A percentile compares a stretch with the other conserved stretches of the same genome.
Evolutionary conservation across 2,329 filamentous ascomycete genomes (phyloP).

Genomic region (Sporothrix phasma): DNA sequence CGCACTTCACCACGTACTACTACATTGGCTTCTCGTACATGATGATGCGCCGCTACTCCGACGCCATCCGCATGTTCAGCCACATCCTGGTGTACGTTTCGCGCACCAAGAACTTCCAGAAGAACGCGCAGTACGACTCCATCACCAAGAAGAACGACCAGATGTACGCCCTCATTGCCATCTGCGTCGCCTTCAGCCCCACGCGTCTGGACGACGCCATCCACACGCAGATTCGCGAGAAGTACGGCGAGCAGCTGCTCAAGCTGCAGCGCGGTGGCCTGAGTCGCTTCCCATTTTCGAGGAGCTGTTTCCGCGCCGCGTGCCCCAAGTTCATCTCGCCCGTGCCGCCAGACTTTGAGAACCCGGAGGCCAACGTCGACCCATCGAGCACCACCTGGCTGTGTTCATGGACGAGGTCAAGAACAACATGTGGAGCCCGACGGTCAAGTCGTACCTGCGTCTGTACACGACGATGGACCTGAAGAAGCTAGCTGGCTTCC

Average conservation of each 20-base stretch:
- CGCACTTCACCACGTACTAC: conserved; percentile 99
- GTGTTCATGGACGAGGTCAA: conserved; percentile 99
- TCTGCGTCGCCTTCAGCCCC: conserved; percentile 96
- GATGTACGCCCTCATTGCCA: conserved; percentile 98
- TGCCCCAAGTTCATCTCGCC: conserved; percentile 99
- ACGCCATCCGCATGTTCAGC: conserved; percentile 99
- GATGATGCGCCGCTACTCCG: conserved; percentile 99
- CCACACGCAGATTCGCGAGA: conserved; percentile 93
- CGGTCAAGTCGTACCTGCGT: conserved; percentile 95
- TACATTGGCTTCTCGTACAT: conserved; percentile 99
- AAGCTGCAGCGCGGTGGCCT: conserved; percentile 90
- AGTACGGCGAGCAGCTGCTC: conserved; percentile 97
- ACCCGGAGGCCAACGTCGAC: conserved; percentile 90
- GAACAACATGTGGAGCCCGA: conserved; percentile 97
- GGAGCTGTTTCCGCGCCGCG: conserved; percentile 92
- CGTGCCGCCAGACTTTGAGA: conserved; percentile 93
- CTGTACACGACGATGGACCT: conserved; percentile 99
- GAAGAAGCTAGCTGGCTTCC: conserved; percentile 93
- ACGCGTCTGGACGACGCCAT: conserved; percentile 97
- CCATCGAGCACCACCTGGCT: conserved; percentile 89
- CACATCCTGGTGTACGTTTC: conserved; percentile 99
- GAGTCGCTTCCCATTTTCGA: conserved; percentile 95
- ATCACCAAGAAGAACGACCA: conserved; percentile 99
- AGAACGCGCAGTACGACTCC: conserved; percentile 95
- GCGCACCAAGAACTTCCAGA: conserved; percentile 99